Conservation (phyloP, 1,139 yeast genomes). For the Blastobotrys capitulatus region DNA sequence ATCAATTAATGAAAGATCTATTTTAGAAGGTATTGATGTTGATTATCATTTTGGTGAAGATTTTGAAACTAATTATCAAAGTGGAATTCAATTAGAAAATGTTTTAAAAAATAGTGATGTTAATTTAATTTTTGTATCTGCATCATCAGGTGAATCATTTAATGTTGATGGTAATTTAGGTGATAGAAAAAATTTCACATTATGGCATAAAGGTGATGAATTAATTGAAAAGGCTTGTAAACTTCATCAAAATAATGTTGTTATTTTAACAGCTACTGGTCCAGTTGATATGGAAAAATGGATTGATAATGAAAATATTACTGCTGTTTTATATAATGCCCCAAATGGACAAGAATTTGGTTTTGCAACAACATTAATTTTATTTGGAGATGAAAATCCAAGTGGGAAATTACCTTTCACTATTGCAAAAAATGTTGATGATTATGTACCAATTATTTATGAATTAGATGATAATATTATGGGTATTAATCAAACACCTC, state of each 20-base stretch:
- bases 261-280: slow-evolving; percentile 54
- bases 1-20: slow-evolving; percentile 24
- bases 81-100: not conserved
- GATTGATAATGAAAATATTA: slow-evolving; percentile 54
- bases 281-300: slow-evolving; percentile 56
- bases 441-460: slow-evolving; percentile 51
- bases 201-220: slow-evolving; percentile 51
- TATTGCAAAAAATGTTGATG: slow-evolving; percentile 51
- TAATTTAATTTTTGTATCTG: slow-evolving; percentile 46
- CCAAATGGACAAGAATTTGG: slow-evolving; percentile 57
- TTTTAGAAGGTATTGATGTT: slow-evolving; percentile 18
- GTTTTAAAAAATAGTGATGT: slow-evolving; percentile 37
- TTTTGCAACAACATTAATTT: slow-evolving; percentile 43
- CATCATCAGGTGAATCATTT: slow-evolving; percentile 52
- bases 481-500: not conserved
- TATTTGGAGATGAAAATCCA: slow-evolving; percentile 57
- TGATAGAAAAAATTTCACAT: slow-evolving; percentile 48
- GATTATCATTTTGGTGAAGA: slow-evolving; percentile 17
- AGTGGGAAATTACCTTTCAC: slow-evolving; percentile 62
- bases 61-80: slow-evolving; percentile 5
- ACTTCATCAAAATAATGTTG: slow-evolving; percentile 45
- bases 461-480: slow-evolving; percentile 50
- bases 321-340: slow-evolving; percentile 50
- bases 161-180: slow-evolving; percentile 46
- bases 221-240: slow-evolving; percentile 47